Evolutionary conservation across 257 asterid species (phyloP).

Genomic region (Osmanthus fragrans): DNA sequence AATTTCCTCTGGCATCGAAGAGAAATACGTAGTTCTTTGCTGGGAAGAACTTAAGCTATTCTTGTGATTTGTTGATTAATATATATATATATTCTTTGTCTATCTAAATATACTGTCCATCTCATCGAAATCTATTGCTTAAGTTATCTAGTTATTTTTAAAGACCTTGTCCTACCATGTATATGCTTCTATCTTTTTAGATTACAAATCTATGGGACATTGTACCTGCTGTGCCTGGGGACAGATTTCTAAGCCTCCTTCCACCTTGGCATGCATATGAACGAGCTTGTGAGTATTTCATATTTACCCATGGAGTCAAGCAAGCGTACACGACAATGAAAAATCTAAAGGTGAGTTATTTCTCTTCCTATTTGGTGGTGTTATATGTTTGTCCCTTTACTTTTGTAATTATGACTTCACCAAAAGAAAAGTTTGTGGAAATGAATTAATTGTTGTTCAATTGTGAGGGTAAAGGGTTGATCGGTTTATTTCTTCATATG

Average conservation of each 20-base stretch:
- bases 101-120: not conserved
- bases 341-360: slow-evolving; percentile 60
- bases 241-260: slow-evolving; percentile 86
- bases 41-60: not conserved
- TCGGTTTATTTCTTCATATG: slow-evolving; percentile 26
- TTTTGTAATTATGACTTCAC: not conserved
- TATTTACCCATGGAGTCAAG: slow-evolving; percentile 67
- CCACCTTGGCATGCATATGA: slow-evolving; percentile 99
- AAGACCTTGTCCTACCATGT: slow-evolving; percentile 24
- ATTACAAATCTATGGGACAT: slow-evolving; percentile 65
- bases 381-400: slow-evolving; percentile 1
- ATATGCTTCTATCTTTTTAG: slow-evolving; percentile 40
- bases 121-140: not conserved
- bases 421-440: slow-evolving; percentile 3
- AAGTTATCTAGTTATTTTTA: not conserved
- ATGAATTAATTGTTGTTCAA: not conserved
- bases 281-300: slow-evolving; percentile 84
- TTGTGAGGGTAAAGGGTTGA: slow-evolving; percentile 4
- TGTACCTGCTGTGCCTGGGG: slow-evolving; percentile 87
- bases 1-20: slow-evolving; percentile 4
- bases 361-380: slow-evolving; percentile 16
- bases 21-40: not conserved
- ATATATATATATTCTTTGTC: too few species aligned
- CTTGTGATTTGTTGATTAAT: not conserved
- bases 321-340: slow-evolving; percentile 77